These are phyloP conservation scores for Sporothrix protearum DNA, from an alignment of 2,329 filamentous ascomycete genomes.

Conservation along the genomic window DNA sequence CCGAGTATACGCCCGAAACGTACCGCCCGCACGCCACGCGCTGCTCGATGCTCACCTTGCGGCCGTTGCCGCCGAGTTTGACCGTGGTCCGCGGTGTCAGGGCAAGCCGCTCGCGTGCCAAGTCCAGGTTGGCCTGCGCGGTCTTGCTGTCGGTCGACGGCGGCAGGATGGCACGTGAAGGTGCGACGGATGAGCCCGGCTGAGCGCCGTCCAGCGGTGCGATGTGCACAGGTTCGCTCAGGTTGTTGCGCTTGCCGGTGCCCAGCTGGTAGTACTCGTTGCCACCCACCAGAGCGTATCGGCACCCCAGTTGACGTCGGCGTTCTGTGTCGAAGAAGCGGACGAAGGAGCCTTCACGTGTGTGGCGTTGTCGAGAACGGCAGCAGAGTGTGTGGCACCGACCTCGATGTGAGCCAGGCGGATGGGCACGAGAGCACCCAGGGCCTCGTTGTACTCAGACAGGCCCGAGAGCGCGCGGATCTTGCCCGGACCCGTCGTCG, in stretches of 20 bases:
- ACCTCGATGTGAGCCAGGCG: slow-evolving; percentile 68
- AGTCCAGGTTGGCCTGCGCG: slow-evolving; percentile 36
- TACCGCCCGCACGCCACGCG: slow-evolving; percentile 80
- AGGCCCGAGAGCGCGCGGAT: slow-evolving; percentile 79
- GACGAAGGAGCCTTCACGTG: slow-evolving; percentile 47
- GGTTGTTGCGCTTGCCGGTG: slow-evolving; percentile 81
- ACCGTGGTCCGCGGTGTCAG: slow-evolving; percentile 74
- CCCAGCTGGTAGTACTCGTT: slow-evolving; percentile 94
- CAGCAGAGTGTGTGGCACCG: slow-evolving; percentile 76
- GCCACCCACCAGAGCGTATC: slow-evolving; percentile 89
- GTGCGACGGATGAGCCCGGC: neutral
- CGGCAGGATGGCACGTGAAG: neutral
- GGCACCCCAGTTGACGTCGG: slow-evolving; percentile 81
- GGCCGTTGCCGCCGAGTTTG: slow-evolving; percentile 59
- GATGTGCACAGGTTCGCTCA: slow-evolving; percentile 72
- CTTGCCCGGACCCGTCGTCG: slow-evolving; percentile 67
- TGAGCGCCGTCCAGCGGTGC: slow-evolving; percentile 59
- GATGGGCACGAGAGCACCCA: slow-evolving; percentile 69
- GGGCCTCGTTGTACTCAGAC: slow-evolving; percentile 79
- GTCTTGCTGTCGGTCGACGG: neutral
- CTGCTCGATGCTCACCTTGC: slow-evolving; percentile 76
- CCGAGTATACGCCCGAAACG: slow-evolving; percentile 79
- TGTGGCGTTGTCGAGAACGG: slow-evolving; percentile 78
- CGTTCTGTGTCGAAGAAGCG: slow-evolving; percentile 43
- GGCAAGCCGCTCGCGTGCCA: slow-evolving; percentile 64